These are phyloP conservation scores for Lodderomyces margitis DNA, from an alignment of 1,139 yeast genomes.

Conservation along the genomic window DNA sequence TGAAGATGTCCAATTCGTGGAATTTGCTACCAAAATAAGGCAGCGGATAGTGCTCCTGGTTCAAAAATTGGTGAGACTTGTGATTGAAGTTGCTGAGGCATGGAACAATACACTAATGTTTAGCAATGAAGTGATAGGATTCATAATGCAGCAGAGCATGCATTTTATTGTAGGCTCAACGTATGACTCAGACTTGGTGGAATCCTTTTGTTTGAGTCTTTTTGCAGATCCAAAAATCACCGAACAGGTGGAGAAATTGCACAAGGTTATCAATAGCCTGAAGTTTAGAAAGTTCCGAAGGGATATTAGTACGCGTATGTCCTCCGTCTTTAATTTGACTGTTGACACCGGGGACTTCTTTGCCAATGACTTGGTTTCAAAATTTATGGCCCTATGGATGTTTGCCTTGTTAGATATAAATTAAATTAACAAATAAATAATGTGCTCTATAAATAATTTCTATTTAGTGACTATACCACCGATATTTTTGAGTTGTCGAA, in stretches of 20 bases:
- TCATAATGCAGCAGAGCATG: conserved; percentile 2
- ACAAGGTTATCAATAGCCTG: neutral
- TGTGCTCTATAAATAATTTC: conserved; percentile 1
- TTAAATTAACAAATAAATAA: conserved; percentile 4
- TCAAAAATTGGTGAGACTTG: neutral
- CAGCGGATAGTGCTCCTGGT: neutral
- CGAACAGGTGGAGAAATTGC: conserved; percentile 4
- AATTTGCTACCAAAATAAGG: neutral
- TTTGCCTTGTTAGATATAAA: conserved; percentile 8
- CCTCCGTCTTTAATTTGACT: conserved; percentile 4
- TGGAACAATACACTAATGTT: conserved; percentile 4
- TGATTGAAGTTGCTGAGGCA: conserved; percentile 3
- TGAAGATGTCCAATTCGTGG: neutral
- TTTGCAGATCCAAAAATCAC: conserved; percentile 7
- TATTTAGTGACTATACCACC: conserved; percentile 1
- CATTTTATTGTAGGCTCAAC: conserved; percentile 5
- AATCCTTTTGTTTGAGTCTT: conserved; percentile 5
- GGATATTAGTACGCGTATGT: conserved; percentile 6
- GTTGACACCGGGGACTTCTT: conserved; percentile 3
- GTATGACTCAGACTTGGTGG: conserved; percentile 4
- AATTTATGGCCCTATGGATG: conserved; percentile 7
- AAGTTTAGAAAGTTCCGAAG: conserved; percentile 5
- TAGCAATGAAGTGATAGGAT: conserved; percentile 1
- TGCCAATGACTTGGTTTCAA: conserved; percentile 7
- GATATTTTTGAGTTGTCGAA: conserved; percentile 10